Evolutionary conservation across 306 rosid species (phyloP).

Genomic region (Begonia loranthoides): DNA sequence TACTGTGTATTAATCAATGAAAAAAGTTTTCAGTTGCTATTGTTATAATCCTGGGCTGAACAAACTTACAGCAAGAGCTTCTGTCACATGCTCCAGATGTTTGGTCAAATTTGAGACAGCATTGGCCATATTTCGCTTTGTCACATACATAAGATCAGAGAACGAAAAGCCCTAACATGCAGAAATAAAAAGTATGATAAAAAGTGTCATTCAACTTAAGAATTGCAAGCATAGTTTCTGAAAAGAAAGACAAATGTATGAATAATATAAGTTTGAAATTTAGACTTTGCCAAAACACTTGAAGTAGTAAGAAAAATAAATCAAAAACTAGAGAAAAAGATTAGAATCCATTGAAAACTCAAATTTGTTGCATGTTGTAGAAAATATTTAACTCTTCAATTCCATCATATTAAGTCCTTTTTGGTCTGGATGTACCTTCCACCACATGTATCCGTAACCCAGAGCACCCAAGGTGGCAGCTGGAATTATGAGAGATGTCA

Average conservation of each 20-base stretch:
- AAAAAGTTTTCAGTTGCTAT: too few relatives aligned
- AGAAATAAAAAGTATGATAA: slow-evolving; percentile 11
- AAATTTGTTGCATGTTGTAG: slow-evolving; percentile 6
- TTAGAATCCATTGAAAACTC: neutral
- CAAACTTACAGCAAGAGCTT: slow-evolving; percentile 70
- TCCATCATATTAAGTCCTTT: neutral
- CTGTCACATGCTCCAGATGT: slow-evolving; percentile 71
- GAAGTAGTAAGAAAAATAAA: neutral
- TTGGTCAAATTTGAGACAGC: slow-evolving; percentile 81
- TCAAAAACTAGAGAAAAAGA: too few relatives aligned
- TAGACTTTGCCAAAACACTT: neutral
- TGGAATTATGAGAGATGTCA: slow-evolving; percentile 61
- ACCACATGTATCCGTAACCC: slow-evolving; percentile 97
- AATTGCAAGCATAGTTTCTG: neutral
- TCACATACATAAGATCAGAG: slow-evolving; percentile 90
- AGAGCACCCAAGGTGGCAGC: slow-evolving; percentile 67
- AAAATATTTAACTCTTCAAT: slow-evolving; percentile 1
- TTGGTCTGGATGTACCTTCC: slow-evolving; percentile 49
- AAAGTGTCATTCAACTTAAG: neutral
- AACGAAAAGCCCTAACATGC: slow-evolving; percentile 58
- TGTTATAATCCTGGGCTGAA: neutral
- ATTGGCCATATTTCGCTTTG: slow-evolving; percentile 69
- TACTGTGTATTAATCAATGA: too few relatives aligned
- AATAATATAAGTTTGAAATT: neutral
- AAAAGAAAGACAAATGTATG: slow-evolving; percentile 1